phyloP scores from a whole-genome alignment of 1,139 yeast genomes.

The Scheffersomyces segobiensis region DNA sequence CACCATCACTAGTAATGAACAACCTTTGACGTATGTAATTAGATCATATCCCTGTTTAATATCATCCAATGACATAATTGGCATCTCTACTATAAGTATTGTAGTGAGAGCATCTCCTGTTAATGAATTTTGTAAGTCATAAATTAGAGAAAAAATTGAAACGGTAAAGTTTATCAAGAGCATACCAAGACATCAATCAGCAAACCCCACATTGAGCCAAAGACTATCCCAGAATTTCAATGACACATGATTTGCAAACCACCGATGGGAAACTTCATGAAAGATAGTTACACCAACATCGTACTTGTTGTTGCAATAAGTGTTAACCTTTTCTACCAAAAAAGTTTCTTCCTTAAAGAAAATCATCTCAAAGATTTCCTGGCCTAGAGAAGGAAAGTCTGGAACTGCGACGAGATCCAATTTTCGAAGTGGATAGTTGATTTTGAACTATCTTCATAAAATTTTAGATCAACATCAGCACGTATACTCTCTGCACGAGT shows the following conservation, averaged over 20 bases:
- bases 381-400: constrained; percentile 46
- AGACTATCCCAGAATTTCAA: background rate
- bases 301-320: background rate
- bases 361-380: constrained; percentile 55
- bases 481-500: background rate
- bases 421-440: background rate
- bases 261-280: constrained; percentile 2
- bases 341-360: background rate
- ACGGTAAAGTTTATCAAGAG: background rate
- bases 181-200: constrained; percentile 1
- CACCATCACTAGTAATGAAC: constrained; percentile 10
- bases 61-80: background rate
- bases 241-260: constrained; percentile 1
- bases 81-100: background rate
- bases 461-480: background rate
- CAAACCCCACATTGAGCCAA: background rate
- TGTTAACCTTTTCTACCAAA: background rate
- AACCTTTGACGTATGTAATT: constrained; percentile 5
- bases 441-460: background rate
- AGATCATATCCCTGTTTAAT: background rate
- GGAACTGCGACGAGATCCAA: background rate
- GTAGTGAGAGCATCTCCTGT: background rate
- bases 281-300: constrained; percentile 1
- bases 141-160: background rate
- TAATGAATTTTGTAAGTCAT: background rate